These are phyloP conservation scores for Pythium periplocum DNA, from an alignment of 352 stramenopile genomes.

Conservation along the genomic window DNA sequence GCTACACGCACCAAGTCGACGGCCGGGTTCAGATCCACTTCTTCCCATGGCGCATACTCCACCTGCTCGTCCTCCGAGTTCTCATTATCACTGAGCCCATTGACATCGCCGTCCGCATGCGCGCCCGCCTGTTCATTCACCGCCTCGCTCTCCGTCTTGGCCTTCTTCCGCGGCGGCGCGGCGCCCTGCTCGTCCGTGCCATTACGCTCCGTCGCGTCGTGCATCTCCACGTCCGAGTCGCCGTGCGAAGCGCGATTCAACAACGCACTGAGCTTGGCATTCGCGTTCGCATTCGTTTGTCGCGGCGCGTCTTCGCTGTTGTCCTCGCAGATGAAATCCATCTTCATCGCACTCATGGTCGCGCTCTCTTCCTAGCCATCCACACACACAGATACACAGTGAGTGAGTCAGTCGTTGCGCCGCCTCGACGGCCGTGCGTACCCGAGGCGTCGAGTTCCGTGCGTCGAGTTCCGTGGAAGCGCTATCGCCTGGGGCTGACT, in stretches of 20 bases:
- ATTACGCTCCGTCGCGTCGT: not conserved
- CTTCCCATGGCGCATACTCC: conserved; percentile 70
- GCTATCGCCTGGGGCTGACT: too few relatives aligned
- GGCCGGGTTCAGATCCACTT: conserved; percentile 79
- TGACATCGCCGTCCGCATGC: conserved; percentile 25
- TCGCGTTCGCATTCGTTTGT: conserved; percentile 15
- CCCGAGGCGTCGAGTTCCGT: too few relatives aligned
- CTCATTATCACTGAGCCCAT: conserved; percentile 67
- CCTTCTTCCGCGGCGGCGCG: not conserved
- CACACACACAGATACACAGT: too few relatives aligned
- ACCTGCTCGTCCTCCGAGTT: conserved; percentile 81
- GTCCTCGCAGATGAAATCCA: conserved; percentile 80
- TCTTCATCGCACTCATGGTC: conserved; percentile 74
- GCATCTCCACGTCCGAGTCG: conserved; percentile 29
- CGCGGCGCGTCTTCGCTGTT: conserved; percentile 17
- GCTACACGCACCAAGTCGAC: conserved; percentile 53
- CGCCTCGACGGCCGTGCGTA: too few relatives aligned
- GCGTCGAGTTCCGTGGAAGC: too few relatives aligned
- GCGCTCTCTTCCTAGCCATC: conserved; percentile 2
- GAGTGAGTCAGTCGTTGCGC: too few relatives aligned
- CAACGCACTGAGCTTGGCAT: conserved; percentile 31
- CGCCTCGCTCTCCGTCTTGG: conserved; percentile 6
- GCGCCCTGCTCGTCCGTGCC: not conserved
- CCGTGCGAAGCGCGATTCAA: conserved; percentile 24
- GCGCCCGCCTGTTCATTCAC: conserved; percentile 8